Conservation (phyloP, 1,139 yeast genomes). For the Nadsonia commutata region DNA sequence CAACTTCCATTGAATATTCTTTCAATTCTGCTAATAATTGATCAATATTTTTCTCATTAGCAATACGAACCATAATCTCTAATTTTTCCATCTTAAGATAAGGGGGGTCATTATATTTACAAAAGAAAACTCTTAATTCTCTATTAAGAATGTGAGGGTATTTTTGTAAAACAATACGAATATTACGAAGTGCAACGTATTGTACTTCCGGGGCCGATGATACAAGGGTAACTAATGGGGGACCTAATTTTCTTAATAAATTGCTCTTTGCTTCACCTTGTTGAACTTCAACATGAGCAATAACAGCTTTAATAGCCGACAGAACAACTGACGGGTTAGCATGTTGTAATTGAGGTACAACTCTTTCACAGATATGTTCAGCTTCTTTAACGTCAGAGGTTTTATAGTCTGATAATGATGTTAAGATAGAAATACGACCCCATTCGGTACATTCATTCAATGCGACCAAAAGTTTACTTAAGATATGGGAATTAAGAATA, state of each 20-base stretch:
- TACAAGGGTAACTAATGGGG: constrained; percentile 81
- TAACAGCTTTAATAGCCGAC: constrained; percentile 68
- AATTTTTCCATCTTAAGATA: constrained; percentile 86
- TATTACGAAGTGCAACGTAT: constrained; percentile 85
- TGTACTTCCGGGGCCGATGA: constrained; percentile 89
- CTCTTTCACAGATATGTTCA: constrained; percentile 75
- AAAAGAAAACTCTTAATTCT: constrained; percentile 81
- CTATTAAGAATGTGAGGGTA: constrained; percentile 67
- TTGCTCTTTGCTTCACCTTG: constrained; percentile 30
- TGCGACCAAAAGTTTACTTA: constrained; percentile 60
- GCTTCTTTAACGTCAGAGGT: constrained; percentile 52
- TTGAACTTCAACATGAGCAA: constrained; percentile 52
- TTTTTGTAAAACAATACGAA: constrained; percentile 76
- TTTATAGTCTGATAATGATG: constrained; percentile 59
- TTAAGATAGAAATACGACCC: constrained; percentile 87
- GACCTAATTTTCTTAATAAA: constrained; percentile 61
- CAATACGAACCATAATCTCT: constrained; percentile 77
- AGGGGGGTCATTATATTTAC: constrained; percentile 87
- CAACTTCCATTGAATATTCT: constrained; percentile 90
- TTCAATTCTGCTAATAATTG: constrained; percentile 69
- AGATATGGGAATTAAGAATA: constrained; percentile 30
- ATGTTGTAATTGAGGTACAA: constrained; percentile 92
- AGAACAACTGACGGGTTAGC: constrained; percentile 93
- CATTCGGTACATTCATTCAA: constrained; percentile 97
- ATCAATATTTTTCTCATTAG: constrained; percentile 53